These are phyloP conservation scores for Lycium ferocissimum DNA, from an alignment of 257 asterid species.

Conservation along the genomic window DNA sequence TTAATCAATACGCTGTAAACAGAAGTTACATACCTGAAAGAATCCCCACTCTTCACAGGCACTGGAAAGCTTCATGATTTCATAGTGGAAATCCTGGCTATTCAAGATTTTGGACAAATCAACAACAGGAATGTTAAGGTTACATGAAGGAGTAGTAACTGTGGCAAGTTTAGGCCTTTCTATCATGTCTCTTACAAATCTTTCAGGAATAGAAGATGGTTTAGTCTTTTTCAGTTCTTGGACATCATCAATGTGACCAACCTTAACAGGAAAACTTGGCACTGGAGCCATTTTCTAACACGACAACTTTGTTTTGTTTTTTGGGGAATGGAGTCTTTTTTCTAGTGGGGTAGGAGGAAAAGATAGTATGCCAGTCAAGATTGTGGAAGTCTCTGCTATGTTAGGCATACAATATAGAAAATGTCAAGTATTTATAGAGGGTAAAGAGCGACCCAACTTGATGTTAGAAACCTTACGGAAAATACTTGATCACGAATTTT, in stretches of 20 bases:
- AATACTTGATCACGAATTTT: too few relatives aligned
- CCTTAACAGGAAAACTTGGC: slow-evolving; percentile 56
- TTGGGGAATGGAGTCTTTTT: not conserved
- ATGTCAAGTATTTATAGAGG: slow-evolving; percentile 59
- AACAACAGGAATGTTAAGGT: slow-evolving; percentile 61
- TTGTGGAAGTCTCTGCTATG: slow-evolving; percentile 26
- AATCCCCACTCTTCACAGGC: slow-evolving; percentile 95
- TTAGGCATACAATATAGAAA: slow-evolving; percentile 36
- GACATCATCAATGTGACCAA: slow-evolving; percentile 93
- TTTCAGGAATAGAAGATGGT: slow-evolving; percentile 64
- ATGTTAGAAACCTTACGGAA: not conserved
- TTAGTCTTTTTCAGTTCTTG: slow-evolving; percentile 71
- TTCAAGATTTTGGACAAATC: slow-evolving; percentile 71
- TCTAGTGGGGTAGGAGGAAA: not conserved
- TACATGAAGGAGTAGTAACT: slow-evolving; percentile 33
- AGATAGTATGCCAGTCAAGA: not conserved
- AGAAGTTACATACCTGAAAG: slow-evolving; percentile 66
- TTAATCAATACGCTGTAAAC: slow-evolving; percentile 5
- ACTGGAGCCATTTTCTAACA: slow-evolving; percentile 64
- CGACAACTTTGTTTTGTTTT: not conserved
- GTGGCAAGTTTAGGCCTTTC: slow-evolving; percentile 64
- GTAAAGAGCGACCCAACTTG: slow-evolving; percentile 8
- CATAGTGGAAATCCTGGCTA: slow-evolving; percentile 51
- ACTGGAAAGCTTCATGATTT: slow-evolving; percentile 59
- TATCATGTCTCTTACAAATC: slow-evolving; percentile 67